Percentiles rank a stretch among this genome's conserved stretches.
phyloP scores from a whole-genome alignment of 148 eudicot species.

The Vaccinium darrowii region DNA sequence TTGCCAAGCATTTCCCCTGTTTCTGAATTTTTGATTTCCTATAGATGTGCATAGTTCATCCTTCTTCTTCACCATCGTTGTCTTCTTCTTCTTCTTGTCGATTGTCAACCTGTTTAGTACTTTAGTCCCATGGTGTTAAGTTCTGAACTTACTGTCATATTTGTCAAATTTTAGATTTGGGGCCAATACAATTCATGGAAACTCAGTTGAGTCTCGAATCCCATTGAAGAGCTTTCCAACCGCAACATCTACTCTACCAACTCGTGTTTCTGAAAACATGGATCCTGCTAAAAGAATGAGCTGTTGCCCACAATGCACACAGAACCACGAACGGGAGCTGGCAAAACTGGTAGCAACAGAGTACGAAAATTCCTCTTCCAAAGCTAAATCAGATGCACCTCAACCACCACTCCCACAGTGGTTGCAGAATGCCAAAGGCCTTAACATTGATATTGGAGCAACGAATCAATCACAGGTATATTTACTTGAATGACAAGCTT shows the following conservation, averaged over 20 bases:
- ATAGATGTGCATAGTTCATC: neutral
- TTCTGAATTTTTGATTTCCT: neutral
- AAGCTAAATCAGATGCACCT: slow-evolving; percentile 37
- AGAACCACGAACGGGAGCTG: slow-evolving; percentile 60
- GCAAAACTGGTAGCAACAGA: slow-evolving; percentile 42
- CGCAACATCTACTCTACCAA: slow-evolving; percentile 27
- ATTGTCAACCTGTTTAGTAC: neutral
- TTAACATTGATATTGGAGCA: slow-evolving; percentile 27
- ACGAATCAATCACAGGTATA: slow-evolving; percentile 52
- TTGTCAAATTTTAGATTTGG: slow-evolving; percentile 40
- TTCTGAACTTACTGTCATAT: neutral
- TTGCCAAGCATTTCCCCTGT: neutral
- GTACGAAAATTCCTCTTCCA: slow-evolving; percentile 46
- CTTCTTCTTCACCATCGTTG: neutral
- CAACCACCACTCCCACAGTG: slow-evolving; percentile 62
- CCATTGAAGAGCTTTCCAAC: slow-evolving; percentile 51
- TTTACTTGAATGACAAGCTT: neutral
- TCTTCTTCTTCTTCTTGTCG: no score
- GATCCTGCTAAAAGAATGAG: slow-evolving; percentile 39
- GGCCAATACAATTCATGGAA: slow-evolving; percentile 45
- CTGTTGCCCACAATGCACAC: slow-evolving; percentile 71
- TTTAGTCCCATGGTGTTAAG: neutral
- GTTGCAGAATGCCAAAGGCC: slow-evolving; percentile 66
- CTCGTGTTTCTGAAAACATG: slow-evolving; percentile 44
- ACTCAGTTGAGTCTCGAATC: slow-evolving; percentile 46